These are phyloP conservation scores for Amphirosellinia nigrospora DNA, from an alignment of 495 filamentous ascomycete genomes.

Conservation along the genomic window DNA sequence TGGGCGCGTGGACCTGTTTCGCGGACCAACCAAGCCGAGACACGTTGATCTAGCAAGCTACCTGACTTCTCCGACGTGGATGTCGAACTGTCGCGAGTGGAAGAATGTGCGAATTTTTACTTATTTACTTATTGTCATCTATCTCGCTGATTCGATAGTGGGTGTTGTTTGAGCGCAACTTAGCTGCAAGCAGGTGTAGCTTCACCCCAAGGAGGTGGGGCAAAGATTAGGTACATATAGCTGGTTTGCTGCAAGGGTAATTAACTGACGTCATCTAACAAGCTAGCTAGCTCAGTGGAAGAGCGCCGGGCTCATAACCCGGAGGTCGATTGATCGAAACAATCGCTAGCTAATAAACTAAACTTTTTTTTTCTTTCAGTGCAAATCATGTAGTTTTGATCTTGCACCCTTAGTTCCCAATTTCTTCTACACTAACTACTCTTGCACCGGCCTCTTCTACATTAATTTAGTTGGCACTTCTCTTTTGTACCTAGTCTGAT, in stretches of 20 bases:
- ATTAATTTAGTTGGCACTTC: too few species aligned
- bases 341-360: conserved; percentile 6
- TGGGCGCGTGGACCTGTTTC: not conserved
- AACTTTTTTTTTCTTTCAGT: not conserved
- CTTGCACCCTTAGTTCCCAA: not conserved
- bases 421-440: not conserved
- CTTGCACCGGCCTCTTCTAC: too few species aligned
- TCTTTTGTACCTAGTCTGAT: too few species aligned
- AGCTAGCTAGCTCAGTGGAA: conserved; percentile 24
- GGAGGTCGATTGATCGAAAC: conserved; percentile 24
- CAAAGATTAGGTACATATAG: not conserved
- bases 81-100: not conserved
- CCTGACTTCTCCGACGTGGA: not conserved
- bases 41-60: not conserved
- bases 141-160: not conserved
- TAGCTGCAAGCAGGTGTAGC: too few species aligned
- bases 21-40: not conserved
- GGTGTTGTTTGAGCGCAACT: not conserved
- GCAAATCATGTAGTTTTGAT: not conserved
- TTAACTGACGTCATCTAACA: not conserved
- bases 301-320: conserved; percentile 23
- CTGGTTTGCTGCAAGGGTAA: not conserved
- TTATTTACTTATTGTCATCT: not conserved
- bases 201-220: too few species aligned
- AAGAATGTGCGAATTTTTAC: not conserved